Base-by-base conservation (phyloP, 192 early-diverging fungal species). In the Lobosporangium transversale region DNA sequence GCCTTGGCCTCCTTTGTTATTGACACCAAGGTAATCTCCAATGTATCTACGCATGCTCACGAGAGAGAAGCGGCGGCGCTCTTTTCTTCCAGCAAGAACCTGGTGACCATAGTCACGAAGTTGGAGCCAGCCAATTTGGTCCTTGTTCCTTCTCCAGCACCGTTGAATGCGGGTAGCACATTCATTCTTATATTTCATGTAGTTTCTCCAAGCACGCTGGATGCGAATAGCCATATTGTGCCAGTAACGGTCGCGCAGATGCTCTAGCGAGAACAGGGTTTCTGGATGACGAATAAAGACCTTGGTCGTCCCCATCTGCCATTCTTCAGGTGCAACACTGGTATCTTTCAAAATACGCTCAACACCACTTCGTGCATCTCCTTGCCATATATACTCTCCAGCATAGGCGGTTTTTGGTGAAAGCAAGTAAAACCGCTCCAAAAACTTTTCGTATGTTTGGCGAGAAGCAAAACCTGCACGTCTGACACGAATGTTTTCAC, bases 401-500 rank as follows among this genome's bases (percentile, higher is more conserved):
- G 92, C 89, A 84, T 98, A 87, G 57, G 94, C 87, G 61, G 96
- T 91, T 68, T 81, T 64, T 23, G 86, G 78, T 23, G 90, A 92
- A 20, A 94, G 76, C 56, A 94, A 57, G 76, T 92, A 94, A 69
- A 94, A 94, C 23, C 89, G 69, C 58, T 85, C 78, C 52, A 94
- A 75, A 71, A 94, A 93, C 62, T 97, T 97, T 53, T 96, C 94
- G 79, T 95, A 98, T 5, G 93, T 94, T 82, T 96, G 92, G 30
- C 94, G 86, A 79, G 97, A 98, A 50, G 95, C 97, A 81, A 97
- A 99, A 30, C 97, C 97, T 0, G 97, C 97, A n/a, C 97, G 89
- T 29, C 95, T 85, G 31, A 99, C 94, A 65, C 95, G 92, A 79
- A 99, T 98, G 81, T 98, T 99, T 67, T 99, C 97, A 73, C 94